Evolutionary conservation across 2,329 filamentous ascomycete species (phyloP), one percentile per base, ranked within the genome.

Genomic region (Fusarium nematophilum): DNA sequence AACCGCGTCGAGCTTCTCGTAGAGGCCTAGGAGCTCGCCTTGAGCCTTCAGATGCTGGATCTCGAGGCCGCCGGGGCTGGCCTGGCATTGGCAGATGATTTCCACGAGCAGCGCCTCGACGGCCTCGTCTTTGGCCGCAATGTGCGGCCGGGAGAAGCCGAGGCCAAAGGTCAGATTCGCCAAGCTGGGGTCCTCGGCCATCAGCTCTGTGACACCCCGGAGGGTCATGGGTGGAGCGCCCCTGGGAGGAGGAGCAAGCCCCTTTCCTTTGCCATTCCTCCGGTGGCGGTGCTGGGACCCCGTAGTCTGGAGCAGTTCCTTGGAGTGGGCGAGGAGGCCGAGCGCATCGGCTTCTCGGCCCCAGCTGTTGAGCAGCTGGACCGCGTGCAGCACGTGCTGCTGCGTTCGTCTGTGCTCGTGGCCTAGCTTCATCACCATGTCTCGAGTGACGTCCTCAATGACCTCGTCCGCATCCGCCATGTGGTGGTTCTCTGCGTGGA

Each of bases 311-410:
- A n/a, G n/a, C n/a, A n/a, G n/a, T n/a, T 42, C 46, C 17, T 49
- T 17, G 2, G 46, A 40, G 9, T 13, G 46, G 27, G 46, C 31
- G 10, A 42, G 5, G 15, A 49, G 29, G 3, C 36, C 46, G 5
- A 42, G 29, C 7, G 46, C 46, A 30, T 49, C 46, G 6, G 40
- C 36, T 3, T 15, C 18, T 18, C 46, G 26, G 21, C 27, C 21
- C 37, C 46, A 49, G 3, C 14, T 9, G 9, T 42, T 42, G n/a
- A 49, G 23, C 8, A 49, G 46, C n/a, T 49, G 27, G 5, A 49
- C 46, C 7, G 18, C 17, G 13, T 49, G 36, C 9, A 49, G 18
- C 5, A 49, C 18, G 26, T 42, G 18, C 6, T 36, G 18, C 5
- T 34, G 36, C 6, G 46, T 49, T n/a, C 9, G 9, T 13, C 26